Evolutionary conservation across 176 grass and related monocot species (phyloP), one percentile per base, ranked within the genome.

Genomic region (Carex littledalei): DNA sequence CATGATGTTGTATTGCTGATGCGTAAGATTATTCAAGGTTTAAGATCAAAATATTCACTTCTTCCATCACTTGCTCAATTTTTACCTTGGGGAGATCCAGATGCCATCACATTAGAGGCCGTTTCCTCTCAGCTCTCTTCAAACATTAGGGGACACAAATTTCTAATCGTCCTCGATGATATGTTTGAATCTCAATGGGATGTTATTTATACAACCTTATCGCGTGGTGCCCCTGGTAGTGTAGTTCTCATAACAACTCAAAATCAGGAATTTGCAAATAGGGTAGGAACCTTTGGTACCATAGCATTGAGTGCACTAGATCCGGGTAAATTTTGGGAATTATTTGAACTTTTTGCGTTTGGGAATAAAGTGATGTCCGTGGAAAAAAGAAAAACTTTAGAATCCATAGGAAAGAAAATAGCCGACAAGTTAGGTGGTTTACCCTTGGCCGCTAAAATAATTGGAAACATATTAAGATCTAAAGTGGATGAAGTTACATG

Each of bases 221-320:
- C 45, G 0, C 0, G 1, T 49, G 45, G 8, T 49, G 8, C 45
- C 55, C 84, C 84, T 11, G 14, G 56, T 62, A 86, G 84, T 50
- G 26, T 86, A 32, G 56, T 86, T 1, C 26, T 89, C 37, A 57
- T 84, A 26, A 92, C 90, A 47, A 87, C 90, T 35, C 87, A 82
- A 50, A 34, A 63, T 16, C 56, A 43, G 49, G 4, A 6, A 22
- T 59, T 92, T 64, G 87, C 87, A 12, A 32, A 20, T 15, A 76
- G 35, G 15, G 45, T 92, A 29, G 90, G 87, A 0, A 82, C 81
- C 4, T 16, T 79, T 16, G 14, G 34, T 24, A 74, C 84, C 17
- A 62, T 89, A 58, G 21, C 80, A 32, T 63, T 92, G 29, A 17
- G 69, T 26, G 5, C 49, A 20, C 34, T 92, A 6, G 78, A 73